Evolutionary conservation across 1,139 yeast species (phyloP).

Genomic region (Sporopachydermia cereana): DNA sequence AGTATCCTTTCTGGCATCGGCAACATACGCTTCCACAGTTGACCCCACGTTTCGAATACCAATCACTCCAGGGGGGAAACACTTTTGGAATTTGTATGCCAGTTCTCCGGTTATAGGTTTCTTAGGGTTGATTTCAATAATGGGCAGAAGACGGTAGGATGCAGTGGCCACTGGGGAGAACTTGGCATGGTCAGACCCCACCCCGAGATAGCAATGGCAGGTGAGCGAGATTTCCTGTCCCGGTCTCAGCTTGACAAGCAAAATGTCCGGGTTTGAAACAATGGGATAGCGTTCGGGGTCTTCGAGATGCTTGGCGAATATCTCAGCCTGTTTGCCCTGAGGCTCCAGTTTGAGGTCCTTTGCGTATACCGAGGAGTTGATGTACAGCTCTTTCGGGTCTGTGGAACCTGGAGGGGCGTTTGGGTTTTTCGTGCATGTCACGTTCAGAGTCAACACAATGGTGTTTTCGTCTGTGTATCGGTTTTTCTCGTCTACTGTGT

Average conservation of each 20-base stretch:
- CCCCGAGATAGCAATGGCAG: constrained; percentile 84
- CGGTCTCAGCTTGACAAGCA: constrained; percentile 87
- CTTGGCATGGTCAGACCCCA: constrained; percentile 94
- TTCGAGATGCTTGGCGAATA: constrained; percentile 56
- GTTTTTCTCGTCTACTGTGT: constrained; percentile 48
- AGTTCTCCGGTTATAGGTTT: constrained; percentile 66
- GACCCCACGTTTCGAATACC: constrained; percentile 51
- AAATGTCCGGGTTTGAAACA: constrained; percentile 65
- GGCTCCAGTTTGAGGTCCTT: constrained; percentile 83
- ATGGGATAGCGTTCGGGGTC: constrained; percentile 32
- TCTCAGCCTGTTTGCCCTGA: constrained; percentile 72
- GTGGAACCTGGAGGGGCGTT: constrained; percentile 71
- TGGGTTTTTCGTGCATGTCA: constrained; percentile 75
- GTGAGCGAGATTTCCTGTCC: constrained; percentile 90
- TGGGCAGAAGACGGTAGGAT: constrained; percentile 91
- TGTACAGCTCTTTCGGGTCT: constrained; percentile 73
- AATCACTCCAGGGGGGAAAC: constrained; percentile 91
- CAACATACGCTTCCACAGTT: constrained; percentile 50
- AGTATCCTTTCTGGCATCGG: constrained; percentile 87
- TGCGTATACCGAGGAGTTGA: constrained; percentile 81
- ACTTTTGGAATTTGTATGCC: constrained; percentile 70
- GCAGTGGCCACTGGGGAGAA: constrained; percentile 97
- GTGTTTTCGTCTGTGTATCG: constrained; percentile 76
- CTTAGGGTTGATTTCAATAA: constrained; percentile 49
- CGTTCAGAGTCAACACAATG: constrained; percentile 68